A percentile compares a stretch with the other conserved stretches of the same genome.
phyloP scores from a whole-genome alignment of 208 protist species.

The Crithidia bombi region DNA sequence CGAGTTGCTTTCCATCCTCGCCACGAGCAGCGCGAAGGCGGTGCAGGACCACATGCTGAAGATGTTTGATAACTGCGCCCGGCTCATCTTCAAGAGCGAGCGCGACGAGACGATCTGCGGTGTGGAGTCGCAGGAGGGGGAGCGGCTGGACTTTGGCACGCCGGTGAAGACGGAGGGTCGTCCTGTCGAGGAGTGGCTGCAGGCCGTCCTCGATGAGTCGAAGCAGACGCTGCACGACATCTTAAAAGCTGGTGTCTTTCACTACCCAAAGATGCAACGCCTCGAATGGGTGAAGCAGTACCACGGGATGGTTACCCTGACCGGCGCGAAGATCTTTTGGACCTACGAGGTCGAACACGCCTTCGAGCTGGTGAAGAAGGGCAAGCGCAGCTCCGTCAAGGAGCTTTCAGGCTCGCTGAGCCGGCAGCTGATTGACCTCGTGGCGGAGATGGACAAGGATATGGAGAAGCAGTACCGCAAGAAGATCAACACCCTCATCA shows the following conservation, averaged over 20 bases:
- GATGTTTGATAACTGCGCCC: conserved; percentile 98
- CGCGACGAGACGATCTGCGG: conserved; percentile 93
- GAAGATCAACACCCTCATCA: conserved; percentile 99
- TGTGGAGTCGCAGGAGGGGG: conserved; percentile 97
- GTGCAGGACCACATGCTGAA: conserved; percentile 99
- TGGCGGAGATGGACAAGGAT: conserved; percentile 95
- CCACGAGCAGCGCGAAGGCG: conserved; percentile 91
- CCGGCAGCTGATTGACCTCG: conserved; percentile 95
- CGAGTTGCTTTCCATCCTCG: conserved; percentile 98
- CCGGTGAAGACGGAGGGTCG: conserved; percentile 88
- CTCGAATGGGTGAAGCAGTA: conserved; percentile 96
- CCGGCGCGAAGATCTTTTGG: conserved; percentile 99
- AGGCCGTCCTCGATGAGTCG: conserved; percentile 95
- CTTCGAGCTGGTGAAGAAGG: conserved; percentile 93
- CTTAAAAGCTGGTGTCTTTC: conserved; percentile 97
- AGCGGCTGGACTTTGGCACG: conserved; percentile 93
- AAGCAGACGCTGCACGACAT: conserved; percentile 92
- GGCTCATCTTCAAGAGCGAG: conserved; percentile 95
- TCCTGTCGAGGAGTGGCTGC: conserved; percentile 98
- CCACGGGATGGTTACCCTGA: conserved; percentile 96
- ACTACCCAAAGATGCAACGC: conserved; percentile 95
- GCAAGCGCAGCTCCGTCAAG: conserved; percentile 98
- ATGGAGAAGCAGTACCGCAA: conserved; percentile 94
- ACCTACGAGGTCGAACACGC: conserved; percentile 98
- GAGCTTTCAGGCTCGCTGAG: conserved; percentile 90